phyloP scores from a whole-genome alignment of 352 stramenopile species.

The Chrysophaeum taylorii region DNA sequence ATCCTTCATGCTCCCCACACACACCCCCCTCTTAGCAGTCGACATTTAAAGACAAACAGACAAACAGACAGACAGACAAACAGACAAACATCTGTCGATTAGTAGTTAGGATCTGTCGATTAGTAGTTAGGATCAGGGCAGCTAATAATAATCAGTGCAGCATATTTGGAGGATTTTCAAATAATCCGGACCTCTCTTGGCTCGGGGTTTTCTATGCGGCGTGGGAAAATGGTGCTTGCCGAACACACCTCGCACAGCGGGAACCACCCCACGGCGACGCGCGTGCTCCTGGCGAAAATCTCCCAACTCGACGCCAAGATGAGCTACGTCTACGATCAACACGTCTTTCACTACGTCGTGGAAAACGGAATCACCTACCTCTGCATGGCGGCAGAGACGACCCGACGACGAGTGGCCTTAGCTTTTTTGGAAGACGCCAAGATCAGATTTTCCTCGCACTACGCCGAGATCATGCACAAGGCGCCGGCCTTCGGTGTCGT shows the following conservation, averaged over 20 bases:
- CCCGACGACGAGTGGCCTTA: constrained; percentile 90
- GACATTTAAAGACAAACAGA: too few species aligned
- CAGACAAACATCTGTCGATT: too few species aligned
- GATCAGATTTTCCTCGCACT: constrained; percentile 62
- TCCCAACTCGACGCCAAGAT: constrained; percentile 68
- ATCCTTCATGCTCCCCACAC: too few species aligned
- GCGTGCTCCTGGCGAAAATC: neutral
- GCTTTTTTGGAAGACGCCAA: constrained; percentile 96
- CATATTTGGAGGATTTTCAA: too few species aligned
- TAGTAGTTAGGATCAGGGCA: too few species aligned
- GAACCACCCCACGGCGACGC: constrained; percentile 79
- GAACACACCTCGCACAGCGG: constrained; percentile 84
- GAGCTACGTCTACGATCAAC: constrained; percentile 95
- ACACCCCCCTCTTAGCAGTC: too few species aligned
- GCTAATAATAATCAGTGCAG: too few species aligned
- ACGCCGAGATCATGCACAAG: constrained; percentile 22
- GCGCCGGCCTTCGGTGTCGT: constrained; percentile 65
- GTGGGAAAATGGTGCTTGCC: constrained; percentile 91
- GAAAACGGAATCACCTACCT: constrained; percentile 89
- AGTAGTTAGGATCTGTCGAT: too few species aligned
- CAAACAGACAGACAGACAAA: too few species aligned
- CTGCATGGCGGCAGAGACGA: constrained; percentile 89
- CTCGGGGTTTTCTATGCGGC: too few species aligned
- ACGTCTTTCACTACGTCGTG: constrained; percentile 79
- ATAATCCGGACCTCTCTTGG: too few species aligned